Evolutionary conservation across 345 rosid genomes (phyloP).

Genomic region (Carallia brachiata): DNA sequence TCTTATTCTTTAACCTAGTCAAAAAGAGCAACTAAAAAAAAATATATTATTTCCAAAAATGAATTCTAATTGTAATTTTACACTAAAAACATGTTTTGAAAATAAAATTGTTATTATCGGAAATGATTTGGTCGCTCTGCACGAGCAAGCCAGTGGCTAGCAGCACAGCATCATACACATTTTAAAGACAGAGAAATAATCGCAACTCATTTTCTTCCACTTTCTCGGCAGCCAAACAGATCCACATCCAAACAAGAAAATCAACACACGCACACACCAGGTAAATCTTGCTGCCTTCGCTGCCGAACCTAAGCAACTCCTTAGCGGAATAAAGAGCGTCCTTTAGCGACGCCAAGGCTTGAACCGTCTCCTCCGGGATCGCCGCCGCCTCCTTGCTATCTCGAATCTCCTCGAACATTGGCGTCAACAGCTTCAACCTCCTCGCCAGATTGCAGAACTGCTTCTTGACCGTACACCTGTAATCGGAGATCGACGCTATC

Average conservation of each 20-base stretch:
- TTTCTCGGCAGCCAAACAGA: conserved; percentile 41
- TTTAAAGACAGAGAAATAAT: too few relatives aligned
- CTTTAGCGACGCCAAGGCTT: conserved; percentile 45
- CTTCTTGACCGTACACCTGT: conserved; percentile 63
- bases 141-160: too few relatives aligned
- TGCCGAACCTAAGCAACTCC: conserved; percentile 69
- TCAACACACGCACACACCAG: conserved; percentile 54
- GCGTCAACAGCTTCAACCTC: conserved; percentile 72
- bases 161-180: too few relatives aligned
- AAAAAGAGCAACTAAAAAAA: too few relatives aligned
- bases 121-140: background rate
- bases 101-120: background rate
- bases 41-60: too few relatives aligned
- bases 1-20: background rate
- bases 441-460: conserved; percentile 72
- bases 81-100: background rate
- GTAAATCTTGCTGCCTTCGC: conserved; percentile 91
- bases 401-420: conserved; percentile 81
- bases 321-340: conserved; percentile 51
- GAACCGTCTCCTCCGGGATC: conserved; percentile 45
- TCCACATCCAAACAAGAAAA: conserved; percentile 18
- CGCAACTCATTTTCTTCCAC: background rate
- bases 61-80: too few relatives aligned
- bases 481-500: conserved; percentile 58
- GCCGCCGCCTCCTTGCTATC: conserved; percentile 58